phyloP scores from a whole-genome alignment of 2,329 filamentous ascomycete species.

The Calonectria pauciramosa region DNA sequence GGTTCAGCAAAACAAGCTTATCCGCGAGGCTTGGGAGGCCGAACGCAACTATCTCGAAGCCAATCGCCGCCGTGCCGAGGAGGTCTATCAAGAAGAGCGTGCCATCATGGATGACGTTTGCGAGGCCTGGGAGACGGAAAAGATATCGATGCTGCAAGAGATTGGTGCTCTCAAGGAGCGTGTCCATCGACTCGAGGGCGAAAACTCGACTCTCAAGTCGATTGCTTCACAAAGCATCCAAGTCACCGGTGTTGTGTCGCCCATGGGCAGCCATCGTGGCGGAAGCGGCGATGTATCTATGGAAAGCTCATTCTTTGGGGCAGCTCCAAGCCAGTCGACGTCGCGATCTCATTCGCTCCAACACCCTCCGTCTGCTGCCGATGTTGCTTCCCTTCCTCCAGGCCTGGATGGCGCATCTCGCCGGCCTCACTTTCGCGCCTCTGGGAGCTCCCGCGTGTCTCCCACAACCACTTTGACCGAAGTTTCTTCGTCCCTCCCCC shows the following conservation, averaged over 20 bases:
- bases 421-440: constrained; percentile 50
- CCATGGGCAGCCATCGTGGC: constrained; percentile 45
- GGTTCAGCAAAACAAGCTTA: constrained; percentile 57
- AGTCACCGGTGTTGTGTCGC: constrained; percentile 48
- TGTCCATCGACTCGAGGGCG: constrained; percentile 52
- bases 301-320: constrained; percentile 41
- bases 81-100: constrained; percentile 69
- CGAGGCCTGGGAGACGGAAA: constrained; percentile 62
- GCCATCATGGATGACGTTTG: constrained; percentile 67
- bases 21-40: constrained; percentile 66
- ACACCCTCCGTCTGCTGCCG: constrained; percentile 36
- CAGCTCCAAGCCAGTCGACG: constrained; percentile 32
- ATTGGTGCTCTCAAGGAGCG: constrained; percentile 58
- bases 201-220: constrained; percentile 53
- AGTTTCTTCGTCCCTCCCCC: constrained; percentile 53
- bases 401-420: constrained; percentile 52
- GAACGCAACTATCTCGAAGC: constrained; percentile 68
- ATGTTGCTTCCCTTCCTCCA: constrained; percentile 47
- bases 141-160: constrained; percentile 55
- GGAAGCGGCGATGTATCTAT: constrained; percentile 43
- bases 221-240: constrained; percentile 48
- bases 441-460: constrained; percentile 50
- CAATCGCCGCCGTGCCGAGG: constrained; percentile 66
- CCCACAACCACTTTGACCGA: constrained; percentile 51
- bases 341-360: constrained; percentile 36